phyloP scores from a whole-genome alignment of 1,284 basidiomycete genomes.

The Omphalotus olearius region DNA sequence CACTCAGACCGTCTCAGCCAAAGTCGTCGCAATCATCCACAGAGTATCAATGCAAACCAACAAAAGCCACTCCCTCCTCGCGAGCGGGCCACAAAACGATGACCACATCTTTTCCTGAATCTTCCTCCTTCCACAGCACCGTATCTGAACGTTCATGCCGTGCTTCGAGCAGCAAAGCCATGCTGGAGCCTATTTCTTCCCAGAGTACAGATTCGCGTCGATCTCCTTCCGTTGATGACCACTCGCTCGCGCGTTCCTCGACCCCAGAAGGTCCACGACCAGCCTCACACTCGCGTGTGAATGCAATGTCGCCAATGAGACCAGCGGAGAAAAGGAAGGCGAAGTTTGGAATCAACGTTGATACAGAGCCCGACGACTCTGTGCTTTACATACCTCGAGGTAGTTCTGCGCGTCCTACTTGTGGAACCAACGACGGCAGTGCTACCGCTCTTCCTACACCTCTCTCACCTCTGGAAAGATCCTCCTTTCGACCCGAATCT shows the following conservation, averaged over 20 bases:
- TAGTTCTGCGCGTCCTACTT: background rate
- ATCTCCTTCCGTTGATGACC: no score
- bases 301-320: constrained; percentile 1
- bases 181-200: no score
- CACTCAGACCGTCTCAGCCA: constrained; percentile 18
- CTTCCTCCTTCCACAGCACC: no score
- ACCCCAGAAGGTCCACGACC: background rate
- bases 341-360: constrained; percentile 28
- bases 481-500: constrained; percentile 10
- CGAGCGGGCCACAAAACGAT: background rate
- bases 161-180: no score
- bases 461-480: constrained; percentile 23
- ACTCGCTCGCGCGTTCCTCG: background rate
- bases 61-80: background rate
- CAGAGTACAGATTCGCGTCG: no score
- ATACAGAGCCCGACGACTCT: background rate
- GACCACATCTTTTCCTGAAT: no score
- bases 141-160: no score
- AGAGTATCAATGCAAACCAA: background rate
- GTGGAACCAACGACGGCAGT: background rate
- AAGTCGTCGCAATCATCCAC: background rate
- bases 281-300: background rate
- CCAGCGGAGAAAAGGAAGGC: constrained; percentile 25
- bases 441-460: constrained; percentile 13
- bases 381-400: background rate